Percentiles rank a stretch among this genome's conserved stretches.
phyloP scores from a whole-genome alignment of 495 filamentous ascomycete species.

The Aspergillus cristatus region DNA sequence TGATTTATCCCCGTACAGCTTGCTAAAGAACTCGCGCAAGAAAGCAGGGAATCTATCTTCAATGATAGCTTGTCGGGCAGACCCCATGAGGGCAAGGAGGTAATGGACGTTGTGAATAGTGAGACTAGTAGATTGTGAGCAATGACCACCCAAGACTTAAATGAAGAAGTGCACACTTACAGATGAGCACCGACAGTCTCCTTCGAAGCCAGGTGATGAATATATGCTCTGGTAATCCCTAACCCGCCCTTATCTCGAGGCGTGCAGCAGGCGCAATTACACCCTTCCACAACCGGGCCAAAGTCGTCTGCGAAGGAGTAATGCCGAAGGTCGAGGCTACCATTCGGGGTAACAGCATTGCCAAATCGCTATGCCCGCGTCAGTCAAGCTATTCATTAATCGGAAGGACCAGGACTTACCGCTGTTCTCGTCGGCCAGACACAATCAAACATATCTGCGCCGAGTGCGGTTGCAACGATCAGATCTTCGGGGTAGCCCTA shows the following conservation, averaged over 20 bases:
- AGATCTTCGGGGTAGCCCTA: slow-evolving; percentile 91
- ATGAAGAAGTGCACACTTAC: slow-evolving; percentile 18
- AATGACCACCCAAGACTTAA: not conserved
- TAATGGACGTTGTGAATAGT: slow-evolving; percentile 95
- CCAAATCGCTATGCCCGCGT: slow-evolving; percentile 58
- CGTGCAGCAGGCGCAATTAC: slow-evolving; percentile 70
- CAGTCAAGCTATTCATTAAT: not conserved
- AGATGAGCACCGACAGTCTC: slow-evolving; percentile 94
- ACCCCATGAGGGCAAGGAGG: slow-evolving; percentile 71
- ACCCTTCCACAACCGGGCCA: slow-evolving; percentile 69
- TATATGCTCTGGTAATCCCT: slow-evolving; percentile 79
- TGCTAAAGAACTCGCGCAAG: slow-evolving; percentile 63
- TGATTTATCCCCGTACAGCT: slow-evolving; percentile 59
- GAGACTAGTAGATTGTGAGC: slow-evolving; percentile 38
- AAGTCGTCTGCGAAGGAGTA: slow-evolving; percentile 72
- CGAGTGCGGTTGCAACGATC: slow-evolving; percentile 81
- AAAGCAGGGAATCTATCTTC: slow-evolving; percentile 76
- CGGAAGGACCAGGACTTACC: slow-evolving; percentile 22
- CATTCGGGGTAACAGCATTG: slow-evolving; percentile 76
- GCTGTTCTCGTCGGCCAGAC: slow-evolving; percentile 97
- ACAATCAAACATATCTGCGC: slow-evolving; percentile 99
- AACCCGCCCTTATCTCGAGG: slow-evolving; percentile 59
- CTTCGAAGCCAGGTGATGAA: slow-evolving; percentile 85
- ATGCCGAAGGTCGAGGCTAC: slow-evolving; percentile 75
- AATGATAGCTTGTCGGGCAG: slow-evolving; percentile 66